Evolutionary conservation across 495 filamentous ascomycete genomes (phyloP).

Genomic region (Parmelia sp.): DNA sequence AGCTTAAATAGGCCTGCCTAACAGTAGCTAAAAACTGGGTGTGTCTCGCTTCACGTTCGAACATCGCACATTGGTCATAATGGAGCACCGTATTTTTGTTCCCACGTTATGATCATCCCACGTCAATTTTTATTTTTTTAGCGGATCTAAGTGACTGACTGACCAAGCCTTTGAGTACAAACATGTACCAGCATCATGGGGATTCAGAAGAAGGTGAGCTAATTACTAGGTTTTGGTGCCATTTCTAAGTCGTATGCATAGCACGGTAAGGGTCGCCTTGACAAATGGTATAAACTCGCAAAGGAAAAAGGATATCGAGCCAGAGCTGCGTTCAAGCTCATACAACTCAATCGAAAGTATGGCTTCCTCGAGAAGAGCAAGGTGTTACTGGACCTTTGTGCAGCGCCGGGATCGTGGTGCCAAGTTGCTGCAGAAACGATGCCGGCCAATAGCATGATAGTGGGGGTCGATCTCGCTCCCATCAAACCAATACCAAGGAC

Average conservation of each 20-base stretch:
- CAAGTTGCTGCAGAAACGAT: slow-evolving; percentile 96
- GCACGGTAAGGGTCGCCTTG: slow-evolving; percentile 97
- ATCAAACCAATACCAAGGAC: slow-evolving; percentile 92
- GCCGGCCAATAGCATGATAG: slow-evolving; percentile 81
- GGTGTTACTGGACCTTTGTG: slow-evolving; percentile 93
- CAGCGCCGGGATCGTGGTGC: slow-evolving; percentile 97
- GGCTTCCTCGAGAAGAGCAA: slow-evolving; percentile 94
- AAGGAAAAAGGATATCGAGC: slow-evolving; percentile 98
- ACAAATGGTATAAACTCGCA: slow-evolving; percentile 95
- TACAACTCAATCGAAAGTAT: slow-evolving; percentile 98
- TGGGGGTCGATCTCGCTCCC: slow-evolving; percentile 90
- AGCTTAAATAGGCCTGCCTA: too few species aligned
- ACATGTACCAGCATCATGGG: slow-evolving; percentile 54
- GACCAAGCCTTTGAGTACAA: background rate
- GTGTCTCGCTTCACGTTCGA: too few species aligned
- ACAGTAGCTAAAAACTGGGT: too few species aligned
- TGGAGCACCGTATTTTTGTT: too few species aligned
- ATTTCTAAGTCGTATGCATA: slow-evolving; percentile 30
- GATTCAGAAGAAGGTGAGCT: slow-evolving; percentile 83
- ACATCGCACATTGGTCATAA: too few species aligned
- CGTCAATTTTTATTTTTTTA: too few species aligned
- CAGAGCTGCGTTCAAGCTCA: slow-evolving; percentile 94
- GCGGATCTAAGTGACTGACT: too few species aligned
- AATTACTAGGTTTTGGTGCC: slow-evolving; percentile 18
- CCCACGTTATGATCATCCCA: background rate